phyloP scores from a whole-genome alignment of 148 eudicot species.

The Fallopia convolvulus region DNA sequence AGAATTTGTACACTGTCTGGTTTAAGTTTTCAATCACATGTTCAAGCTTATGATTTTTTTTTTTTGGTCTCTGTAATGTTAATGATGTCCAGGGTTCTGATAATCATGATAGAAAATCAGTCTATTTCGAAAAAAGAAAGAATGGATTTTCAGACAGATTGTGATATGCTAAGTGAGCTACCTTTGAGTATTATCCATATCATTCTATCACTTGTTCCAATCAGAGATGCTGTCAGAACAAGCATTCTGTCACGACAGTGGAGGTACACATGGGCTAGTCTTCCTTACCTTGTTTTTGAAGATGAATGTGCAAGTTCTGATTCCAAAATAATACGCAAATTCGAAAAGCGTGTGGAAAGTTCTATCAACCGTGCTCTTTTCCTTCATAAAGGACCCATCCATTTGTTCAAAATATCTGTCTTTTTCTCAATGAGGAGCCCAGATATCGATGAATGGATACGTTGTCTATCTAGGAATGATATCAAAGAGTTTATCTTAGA shows the following conservation, averaged over 20 bases:
- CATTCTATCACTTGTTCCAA: slow-evolving; percentile 36
- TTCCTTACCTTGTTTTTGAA: slow-evolving; percentile 36
- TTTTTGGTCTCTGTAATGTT: too few species aligned
- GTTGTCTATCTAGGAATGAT: slow-evolving; percentile 52
- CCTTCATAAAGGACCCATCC: slow-evolving; percentile 65
- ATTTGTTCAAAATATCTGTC: slow-evolving; percentile 41
- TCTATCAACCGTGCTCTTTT: slow-evolving; percentile 20
- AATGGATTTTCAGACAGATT: not conserved
- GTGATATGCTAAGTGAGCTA: slow-evolving; percentile 23
- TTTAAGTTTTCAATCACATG: too few species aligned
- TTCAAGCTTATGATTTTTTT: too few species aligned
- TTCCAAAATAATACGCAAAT: too few species aligned
- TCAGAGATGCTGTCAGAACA: slow-evolving; percentile 50
- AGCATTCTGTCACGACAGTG: slow-evolving; percentile 44
- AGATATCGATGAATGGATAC: slow-evolving; percentile 67
- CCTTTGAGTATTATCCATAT: slow-evolving; percentile 31
- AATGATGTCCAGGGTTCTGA: too few species aligned
- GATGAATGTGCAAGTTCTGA: slow-evolving; percentile 15
- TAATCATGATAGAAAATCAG: not conserved
- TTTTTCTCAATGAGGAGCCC: slow-evolving; percentile 35
- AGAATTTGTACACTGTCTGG: too few species aligned
- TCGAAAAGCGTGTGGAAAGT: too few species aligned
- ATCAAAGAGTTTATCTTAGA: slow-evolving; percentile 48
- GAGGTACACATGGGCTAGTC: slow-evolving; percentile 50
- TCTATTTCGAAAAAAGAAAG: not conserved